phyloP scores from a whole-genome alignment of 202 grass and related monocot species.

The Hordeum pubiflorum region DNA sequence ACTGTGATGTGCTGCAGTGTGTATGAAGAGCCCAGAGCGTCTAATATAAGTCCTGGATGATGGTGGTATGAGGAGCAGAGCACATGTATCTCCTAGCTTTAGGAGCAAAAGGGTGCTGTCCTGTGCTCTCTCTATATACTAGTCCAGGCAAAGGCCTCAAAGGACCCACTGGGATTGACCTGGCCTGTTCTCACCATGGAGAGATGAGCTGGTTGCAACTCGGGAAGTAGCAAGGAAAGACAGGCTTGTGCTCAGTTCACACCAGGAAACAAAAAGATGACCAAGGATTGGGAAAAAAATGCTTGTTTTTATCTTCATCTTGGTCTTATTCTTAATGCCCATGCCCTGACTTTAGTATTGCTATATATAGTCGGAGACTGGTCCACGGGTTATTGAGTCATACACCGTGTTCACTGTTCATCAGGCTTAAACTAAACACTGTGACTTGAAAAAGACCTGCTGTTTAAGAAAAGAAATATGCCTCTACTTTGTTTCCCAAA shows the following conservation, averaged over 20 bases:
- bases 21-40: constrained; percentile 14
- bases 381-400: not conserved
- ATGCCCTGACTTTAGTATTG: not conserved
- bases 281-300: not conserved
- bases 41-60: not conserved
- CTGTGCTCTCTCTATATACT: constrained; percentile 1
- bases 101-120: not conserved
- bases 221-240: not conserved
- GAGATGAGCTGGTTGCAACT: constrained; percentile 10
- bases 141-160: constrained; percentile 25
- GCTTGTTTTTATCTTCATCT: not conserved
- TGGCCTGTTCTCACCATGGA: constrained; percentile 20
- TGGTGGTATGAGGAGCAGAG: not conserved
- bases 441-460: not conserved
- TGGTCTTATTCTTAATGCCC: not conserved
- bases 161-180: constrained; percentile 30
- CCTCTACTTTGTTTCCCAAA: not conserved
- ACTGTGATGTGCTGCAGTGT: not conserved
- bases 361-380: not conserved
- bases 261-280: constrained; percentile 9
- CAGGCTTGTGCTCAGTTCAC: not conserved
- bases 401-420: not conserved
- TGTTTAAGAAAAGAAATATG: not conserved
- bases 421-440: constrained; percentile 2
- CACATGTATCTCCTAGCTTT: not conserved